These are phyloP conservation scores for Abrus precatorius DNA, from an alignment of 306 rosid genomes.

Conservation along the genomic window DNA sequence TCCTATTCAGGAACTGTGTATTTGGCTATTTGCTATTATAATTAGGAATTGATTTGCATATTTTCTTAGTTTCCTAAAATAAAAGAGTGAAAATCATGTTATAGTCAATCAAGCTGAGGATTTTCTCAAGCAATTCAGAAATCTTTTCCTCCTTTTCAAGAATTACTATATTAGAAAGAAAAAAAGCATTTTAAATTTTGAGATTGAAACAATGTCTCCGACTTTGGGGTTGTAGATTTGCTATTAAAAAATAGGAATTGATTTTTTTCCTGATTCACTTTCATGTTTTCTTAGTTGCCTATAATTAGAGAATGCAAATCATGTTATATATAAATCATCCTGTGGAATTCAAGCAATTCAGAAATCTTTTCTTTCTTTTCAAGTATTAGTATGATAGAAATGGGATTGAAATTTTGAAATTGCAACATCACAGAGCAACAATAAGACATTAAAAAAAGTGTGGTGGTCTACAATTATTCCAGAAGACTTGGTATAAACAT, in stretches of 20 bases:
- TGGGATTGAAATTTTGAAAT: conserved; percentile 3
- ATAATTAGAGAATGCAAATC: background rate
- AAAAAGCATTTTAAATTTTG: background rate
- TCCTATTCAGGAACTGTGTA: background rate
- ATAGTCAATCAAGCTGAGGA: background rate
- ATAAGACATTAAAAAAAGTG: background rate
- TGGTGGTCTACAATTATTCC: background rate
- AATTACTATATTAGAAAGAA: background rate
- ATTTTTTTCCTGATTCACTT: background rate
- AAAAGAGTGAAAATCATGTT: background rate
- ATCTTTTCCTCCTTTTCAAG: background rate
- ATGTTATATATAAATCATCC: background rate
- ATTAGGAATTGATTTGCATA: background rate
- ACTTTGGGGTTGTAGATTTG: background rate
- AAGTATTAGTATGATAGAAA: background rate
- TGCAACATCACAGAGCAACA: background rate
- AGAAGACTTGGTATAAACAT: conserved; percentile 9
- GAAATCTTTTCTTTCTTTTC: background rate
- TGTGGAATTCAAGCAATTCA: background rate
- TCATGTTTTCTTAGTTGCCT: background rate
- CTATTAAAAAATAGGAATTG: background rate
- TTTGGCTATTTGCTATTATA: background rate
- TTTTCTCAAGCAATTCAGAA: conserved; percentile 7
- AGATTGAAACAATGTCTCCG: background rate
- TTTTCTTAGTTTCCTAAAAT: background rate